These are phyloP conservation scores for Sporothrix variecibatus DNA, from an alignment of 2,329 filamentous ascomycete species.

Conservation along the genomic window DNA sequence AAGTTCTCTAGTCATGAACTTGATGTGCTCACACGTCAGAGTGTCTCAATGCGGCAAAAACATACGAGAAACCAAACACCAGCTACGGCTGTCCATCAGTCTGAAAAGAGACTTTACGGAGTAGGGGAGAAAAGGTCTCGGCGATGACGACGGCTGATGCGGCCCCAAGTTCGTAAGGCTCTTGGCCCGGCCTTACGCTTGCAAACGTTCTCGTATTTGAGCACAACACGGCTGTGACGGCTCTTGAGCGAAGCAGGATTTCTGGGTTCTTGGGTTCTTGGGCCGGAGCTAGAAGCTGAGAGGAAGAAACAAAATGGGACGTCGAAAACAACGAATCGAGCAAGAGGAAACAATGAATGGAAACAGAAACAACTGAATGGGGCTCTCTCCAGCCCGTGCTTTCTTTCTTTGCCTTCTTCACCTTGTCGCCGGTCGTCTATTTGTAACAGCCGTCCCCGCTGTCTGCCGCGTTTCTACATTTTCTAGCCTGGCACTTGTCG, in stretches of 20 bases:
- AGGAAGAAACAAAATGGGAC: neutral
- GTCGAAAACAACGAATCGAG: neutral
- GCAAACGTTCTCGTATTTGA: conserved; percentile 2
- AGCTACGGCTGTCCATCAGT: neutral
- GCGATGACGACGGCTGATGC: conserved; percentile 2
- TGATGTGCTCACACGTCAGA: neutral
- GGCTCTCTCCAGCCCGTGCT: neutral
- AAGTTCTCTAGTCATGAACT: neutral
- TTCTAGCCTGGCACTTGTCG: neutral
- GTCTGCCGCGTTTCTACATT: neutral
- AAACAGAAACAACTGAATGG: neutral
- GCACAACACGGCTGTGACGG: neutral
- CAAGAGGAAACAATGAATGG: neutral
- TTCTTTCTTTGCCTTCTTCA: neutral
- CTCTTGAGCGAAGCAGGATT: neutral
- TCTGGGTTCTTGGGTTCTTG: neutral
- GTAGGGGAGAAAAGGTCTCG: neutral
- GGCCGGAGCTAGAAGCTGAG: neutral
- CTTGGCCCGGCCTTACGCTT: neutral
- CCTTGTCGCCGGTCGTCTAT: conserved; percentile 16
- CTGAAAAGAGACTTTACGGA: neutral
- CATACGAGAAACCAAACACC: neutral
- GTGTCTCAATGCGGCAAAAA: neutral
- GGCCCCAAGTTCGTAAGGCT: neutral
- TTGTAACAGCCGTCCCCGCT: conserved; percentile 13